phyloP scores from a whole-genome alignment of 129 eudicot genomes.

The Ambrosia artemisiifolia region DNA sequence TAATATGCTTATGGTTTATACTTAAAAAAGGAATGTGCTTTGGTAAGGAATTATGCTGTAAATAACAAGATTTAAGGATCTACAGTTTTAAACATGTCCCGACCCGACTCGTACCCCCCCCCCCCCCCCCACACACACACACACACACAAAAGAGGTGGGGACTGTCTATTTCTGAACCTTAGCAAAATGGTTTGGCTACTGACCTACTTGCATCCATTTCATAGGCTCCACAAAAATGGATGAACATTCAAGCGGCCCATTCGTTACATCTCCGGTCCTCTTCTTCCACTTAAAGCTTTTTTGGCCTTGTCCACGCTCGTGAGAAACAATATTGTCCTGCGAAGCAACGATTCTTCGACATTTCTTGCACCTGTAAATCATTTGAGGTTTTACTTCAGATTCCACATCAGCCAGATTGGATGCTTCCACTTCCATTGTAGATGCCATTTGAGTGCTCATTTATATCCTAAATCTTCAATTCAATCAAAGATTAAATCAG shows the following conservation, averaged over 20 bases:
- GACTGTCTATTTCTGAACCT: no score
- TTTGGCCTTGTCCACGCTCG: slow-evolving; percentile 61
- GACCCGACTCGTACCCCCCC: neutral
- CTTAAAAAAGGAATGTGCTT: neutral
- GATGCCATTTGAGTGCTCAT: slow-evolving; percentile 20
- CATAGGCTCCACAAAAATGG: slow-evolving; percentile 91
- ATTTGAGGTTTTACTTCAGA: slow-evolving; percentile 41
- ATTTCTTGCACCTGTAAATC: slow-evolving; percentile 77
- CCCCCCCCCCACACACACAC: no score
- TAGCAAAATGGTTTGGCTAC: neutral
- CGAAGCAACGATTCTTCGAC: slow-evolving; percentile 83
- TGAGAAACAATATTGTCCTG: slow-evolving; percentile 63
- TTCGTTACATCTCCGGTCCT: slow-evolving; percentile 35
- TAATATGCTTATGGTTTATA: neutral
- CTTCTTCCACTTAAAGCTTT: slow-evolving; percentile 65
- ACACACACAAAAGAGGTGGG: no score
- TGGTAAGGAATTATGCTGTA: neutral
- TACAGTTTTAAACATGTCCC: neutral
- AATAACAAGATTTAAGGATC: neutral
- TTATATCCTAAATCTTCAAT: neutral
- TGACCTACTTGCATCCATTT: slow-evolving; percentile 92
- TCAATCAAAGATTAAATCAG: neutral
- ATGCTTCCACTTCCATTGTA: slow-evolving; percentile 44
- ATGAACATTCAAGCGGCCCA: slow-evolving; percentile 59
- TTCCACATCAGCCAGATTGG: slow-evolving; percentile 24